Conservation (phyloP, 495 filamentous ascomycete genomes). For the Podospora pseudopauciseta region DNA sequence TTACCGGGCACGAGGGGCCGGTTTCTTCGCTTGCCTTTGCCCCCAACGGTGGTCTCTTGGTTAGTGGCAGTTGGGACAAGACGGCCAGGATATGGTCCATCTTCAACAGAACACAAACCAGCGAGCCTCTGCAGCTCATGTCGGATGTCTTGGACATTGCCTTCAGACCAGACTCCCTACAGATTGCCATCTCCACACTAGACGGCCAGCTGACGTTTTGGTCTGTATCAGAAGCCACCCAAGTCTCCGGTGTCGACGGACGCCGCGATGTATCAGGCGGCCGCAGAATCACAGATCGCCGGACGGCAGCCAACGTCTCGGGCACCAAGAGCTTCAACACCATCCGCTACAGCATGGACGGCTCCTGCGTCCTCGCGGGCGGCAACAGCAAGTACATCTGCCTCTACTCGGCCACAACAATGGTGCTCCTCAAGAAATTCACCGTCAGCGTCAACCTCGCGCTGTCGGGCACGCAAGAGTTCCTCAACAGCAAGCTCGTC, state of each 20-base stretch:
- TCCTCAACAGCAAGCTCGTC: constrained; percentile 83
- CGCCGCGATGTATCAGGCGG: constrained; percentile 91
- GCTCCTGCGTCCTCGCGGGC: constrained; percentile 80
- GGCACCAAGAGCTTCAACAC: constrained; percentile 87
- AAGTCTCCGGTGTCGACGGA: constrained; percentile 76
- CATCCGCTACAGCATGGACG: constrained; percentile 86
- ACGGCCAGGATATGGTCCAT: constrained; percentile 95
- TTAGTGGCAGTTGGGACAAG: constrained; percentile 92
- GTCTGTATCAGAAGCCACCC: constrained; percentile 81
- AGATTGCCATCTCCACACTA: constrained; percentile 85
- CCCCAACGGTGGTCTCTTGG: constrained; percentile 73
- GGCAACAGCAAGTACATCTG: constrained; percentile 98
- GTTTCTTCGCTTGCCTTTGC: constrained; percentile 84
- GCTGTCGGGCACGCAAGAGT: constrained; percentile 92
- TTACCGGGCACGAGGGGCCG: constrained; percentile 91
- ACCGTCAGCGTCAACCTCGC: constrained; percentile 92
- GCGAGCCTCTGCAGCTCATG: constrained; percentile 85
- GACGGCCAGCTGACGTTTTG: constrained; percentile 96
- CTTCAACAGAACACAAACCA: constrained; percentile 88
- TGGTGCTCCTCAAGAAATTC: constrained; percentile 88
- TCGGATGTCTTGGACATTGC: constrained; percentile 85
- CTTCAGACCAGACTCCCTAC: constrained; percentile 84
- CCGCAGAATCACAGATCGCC: constrained; percentile 76
- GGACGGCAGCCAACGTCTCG: constrained; percentile 83
- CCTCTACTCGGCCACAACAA: constrained; percentile 84